Percentiles rank a stretch among this genome's conserved stretches.
Conservation (phyloP, 352 stramenopile genomes). For the Globisporangium radiosum region DNA sequence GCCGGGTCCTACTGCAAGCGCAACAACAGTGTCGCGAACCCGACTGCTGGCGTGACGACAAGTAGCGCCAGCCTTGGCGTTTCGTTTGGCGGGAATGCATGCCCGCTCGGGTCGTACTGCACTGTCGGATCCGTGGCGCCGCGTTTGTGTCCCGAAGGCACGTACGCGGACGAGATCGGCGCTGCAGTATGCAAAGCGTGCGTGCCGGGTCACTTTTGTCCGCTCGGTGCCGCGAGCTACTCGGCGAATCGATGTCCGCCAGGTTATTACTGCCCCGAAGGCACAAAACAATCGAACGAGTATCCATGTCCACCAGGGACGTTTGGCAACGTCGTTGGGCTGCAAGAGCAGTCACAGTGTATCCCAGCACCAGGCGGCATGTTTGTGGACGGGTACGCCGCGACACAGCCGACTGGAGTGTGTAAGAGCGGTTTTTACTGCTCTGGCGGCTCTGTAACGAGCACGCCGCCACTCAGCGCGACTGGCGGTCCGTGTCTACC, state of each 20-base stretch:
- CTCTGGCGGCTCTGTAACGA: slow-evolving; percentile 43
- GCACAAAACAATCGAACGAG: slow-evolving; percentile 40
- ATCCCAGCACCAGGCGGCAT: slow-evolving; percentile 58
- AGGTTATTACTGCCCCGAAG: slow-evolving; percentile 78
- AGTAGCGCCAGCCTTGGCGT: slow-evolving; percentile 1
- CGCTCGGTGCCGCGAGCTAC: slow-evolving; percentile 35
- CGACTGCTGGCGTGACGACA: slow-evolving; percentile 23
- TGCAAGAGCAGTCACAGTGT: slow-evolving; percentile 48
- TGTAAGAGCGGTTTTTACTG: slow-evolving; percentile 87
- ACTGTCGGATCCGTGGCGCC: slow-evolving; percentile 25
- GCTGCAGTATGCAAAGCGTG: slow-evolving; percentile 26
- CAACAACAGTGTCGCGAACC: slow-evolving; percentile 35
- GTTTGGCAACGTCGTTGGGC: slow-evolving; percentile 47
- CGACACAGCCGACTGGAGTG: slow-evolving; percentile 32
- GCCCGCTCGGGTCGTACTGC: slow-evolving; percentile 48
- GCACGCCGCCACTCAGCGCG: slow-evolving; percentile 30
- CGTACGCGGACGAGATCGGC: slow-evolving; percentile 23
- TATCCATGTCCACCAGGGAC: slow-evolving; percentile 77
- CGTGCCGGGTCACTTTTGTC: slow-evolving; percentile 40
- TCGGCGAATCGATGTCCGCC: slow-evolving; percentile 47
- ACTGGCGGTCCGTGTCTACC: slow-evolving; percentile 69
- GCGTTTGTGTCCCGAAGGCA: slow-evolving; percentile 33
- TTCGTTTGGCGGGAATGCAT: slow-evolving; percentile 29
- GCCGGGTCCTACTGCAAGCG: slow-evolving; percentile 45
- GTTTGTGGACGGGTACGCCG: slow-evolving; percentile 45